Conservation (phyloP, 352 stramenopile species). For the Pythium coloratum region DNA sequence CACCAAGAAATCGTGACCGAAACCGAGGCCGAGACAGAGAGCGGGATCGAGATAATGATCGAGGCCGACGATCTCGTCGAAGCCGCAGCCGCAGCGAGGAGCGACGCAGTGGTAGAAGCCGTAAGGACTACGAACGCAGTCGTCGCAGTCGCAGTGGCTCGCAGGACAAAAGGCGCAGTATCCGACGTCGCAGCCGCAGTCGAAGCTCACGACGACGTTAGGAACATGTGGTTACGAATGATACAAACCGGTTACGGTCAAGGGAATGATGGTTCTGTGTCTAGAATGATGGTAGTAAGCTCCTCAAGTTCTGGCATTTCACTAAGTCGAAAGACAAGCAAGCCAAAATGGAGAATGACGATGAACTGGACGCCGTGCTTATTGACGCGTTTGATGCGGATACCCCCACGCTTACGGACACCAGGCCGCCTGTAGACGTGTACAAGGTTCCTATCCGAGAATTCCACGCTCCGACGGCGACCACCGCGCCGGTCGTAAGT, state of each 20-base stretch:
- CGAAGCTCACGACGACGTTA: conserved; percentile 23
- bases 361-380: conserved; percentile 42
- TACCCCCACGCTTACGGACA: not conserved
- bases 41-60: not conserved
- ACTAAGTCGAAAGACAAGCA: not conserved
- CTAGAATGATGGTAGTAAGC: not conserved
- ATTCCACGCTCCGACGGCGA: not conserved
- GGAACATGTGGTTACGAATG: conserved; percentile 8
- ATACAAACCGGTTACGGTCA: not conserved
- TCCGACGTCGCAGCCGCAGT: not conserved
- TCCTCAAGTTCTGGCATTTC: not conserved
- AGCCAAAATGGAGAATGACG: conserved; percentile 30
- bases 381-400: conserved; percentile 70
- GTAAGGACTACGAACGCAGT: conserved; percentile 5
- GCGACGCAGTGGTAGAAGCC: not conserved
- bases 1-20: not conserved
- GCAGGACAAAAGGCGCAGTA: not conserved
- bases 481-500: not conserved
- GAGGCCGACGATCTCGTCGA: conserved; percentile 11
- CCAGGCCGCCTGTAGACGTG: not conserved
- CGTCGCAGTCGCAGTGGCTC: conserved; percentile 16
- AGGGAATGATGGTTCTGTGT: conserved; percentile 12
- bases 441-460: not conserved
- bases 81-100: conserved; percentile 25
- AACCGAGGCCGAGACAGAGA: not conserved